Evolutionary conservation across 768 basidiomycete genomes (phyloP).

Genomic region (Boletus sp.): DNA sequence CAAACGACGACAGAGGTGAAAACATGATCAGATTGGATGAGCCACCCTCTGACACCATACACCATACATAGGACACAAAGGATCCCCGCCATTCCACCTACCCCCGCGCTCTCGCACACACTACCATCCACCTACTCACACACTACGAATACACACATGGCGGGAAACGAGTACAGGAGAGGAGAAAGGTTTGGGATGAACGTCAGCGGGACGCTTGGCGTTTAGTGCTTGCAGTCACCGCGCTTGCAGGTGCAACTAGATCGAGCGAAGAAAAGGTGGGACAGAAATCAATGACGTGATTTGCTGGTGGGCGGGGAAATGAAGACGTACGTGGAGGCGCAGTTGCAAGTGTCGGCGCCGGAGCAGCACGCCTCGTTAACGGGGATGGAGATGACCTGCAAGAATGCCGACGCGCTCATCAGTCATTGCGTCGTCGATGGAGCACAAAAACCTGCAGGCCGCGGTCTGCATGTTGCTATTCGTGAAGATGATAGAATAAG

Average conservation of each 20-base stretch:
- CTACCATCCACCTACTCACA: background rate
- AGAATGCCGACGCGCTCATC: background rate
- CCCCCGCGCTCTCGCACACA: no score
- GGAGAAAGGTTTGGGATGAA: background rate
- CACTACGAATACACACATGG: background rate
- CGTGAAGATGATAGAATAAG: background rate
- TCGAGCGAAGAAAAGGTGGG: background rate
- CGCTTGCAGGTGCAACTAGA: slow-evolving; percentile 18
- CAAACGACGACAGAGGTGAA: no score
- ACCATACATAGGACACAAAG: background rate
- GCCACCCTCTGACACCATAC: background rate
- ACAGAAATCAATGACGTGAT: background rate
- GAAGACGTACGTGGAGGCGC: slow-evolving; percentile 10
- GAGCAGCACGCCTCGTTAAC: slow-evolving; percentile 23
- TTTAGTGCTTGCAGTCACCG: slow-evolving; percentile 21
- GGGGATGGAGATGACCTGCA: slow-evolving; percentile 9
- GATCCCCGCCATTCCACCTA: no score
- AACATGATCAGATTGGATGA: background rate
- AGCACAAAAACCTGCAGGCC: background rate
- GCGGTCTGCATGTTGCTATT: slow-evolving; percentile 14
- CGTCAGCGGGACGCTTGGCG: background rate
- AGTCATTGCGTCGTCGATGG: background rate
- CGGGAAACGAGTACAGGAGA: background rate
- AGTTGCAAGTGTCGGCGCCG: slow-evolving; percentile 6
- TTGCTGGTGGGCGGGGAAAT: background rate